Evolutionary conservation across 2,329 filamentous ascomycete genomes (phyloP), one percentile per base, ranked within the genome.

Genomic region (Didymella exigua): DNA sequence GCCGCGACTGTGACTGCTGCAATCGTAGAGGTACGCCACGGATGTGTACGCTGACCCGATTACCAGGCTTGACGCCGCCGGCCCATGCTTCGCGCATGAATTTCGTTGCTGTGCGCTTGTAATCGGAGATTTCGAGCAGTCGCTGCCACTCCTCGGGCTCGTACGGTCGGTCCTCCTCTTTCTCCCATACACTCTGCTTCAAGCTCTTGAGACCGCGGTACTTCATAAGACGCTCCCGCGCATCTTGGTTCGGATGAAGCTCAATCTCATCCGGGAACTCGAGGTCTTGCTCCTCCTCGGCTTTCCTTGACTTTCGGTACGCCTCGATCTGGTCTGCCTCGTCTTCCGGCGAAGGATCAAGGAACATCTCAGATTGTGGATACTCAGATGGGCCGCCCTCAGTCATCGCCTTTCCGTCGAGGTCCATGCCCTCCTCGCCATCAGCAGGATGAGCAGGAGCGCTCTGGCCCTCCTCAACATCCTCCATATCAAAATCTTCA

Each of bases 241-340:
- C 95, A 38, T 91, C 82, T 3, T 96, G 91, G 48, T 93, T 85
- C 0, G 96, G 95, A 62, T 90, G 91, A 48, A 99, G 81, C 75
- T 99, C 96, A 54, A 99, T 95, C 75, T 99, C 95, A 63, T 99
- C 95, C 0, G 95, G 95, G 75, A 98, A 99, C 74, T 98, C 93
- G 49, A 90, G 85, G 74, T 99, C 95, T 13, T 98, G 93, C 44
- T 93, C 85, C 4, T 87, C 91, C 64, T 97, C 93, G 21, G 87
- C 86, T 46, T 87, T 86, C 68, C 92, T 91, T 60, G 87, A 86
- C 46, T 85, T 82, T 33, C 95, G 87, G 76, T 92, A 99, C 38
- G 89, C 89, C 50, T 87, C 90, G 34, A 99, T 82, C 70, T 96
- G 87, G 65, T 87, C 83, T 2, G 89, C 89, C 68, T 96, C 92